A percentile compares a stretch with the other conserved stretches of the same genome.
These are phyloP conservation scores for Colletotrichum orbiculare DNA, from an alignment of 2,329 filamentous ascomycete species.

Conservation along the genomic window DNA sequence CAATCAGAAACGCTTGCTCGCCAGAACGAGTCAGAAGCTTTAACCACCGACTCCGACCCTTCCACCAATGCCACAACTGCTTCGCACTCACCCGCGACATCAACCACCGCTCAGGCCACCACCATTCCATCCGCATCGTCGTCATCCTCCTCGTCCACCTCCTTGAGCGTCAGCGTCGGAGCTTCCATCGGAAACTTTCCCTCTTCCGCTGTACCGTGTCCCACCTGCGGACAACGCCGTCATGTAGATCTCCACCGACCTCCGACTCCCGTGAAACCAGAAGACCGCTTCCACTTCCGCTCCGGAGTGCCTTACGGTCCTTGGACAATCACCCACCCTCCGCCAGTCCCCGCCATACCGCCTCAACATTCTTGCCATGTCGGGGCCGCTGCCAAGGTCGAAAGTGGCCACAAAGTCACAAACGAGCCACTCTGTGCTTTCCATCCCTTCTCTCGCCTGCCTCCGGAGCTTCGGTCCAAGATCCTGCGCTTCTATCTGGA, in stretches of 20 bases:
- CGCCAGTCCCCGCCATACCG: not conserved
- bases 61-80: slow-evolving; percentile 21
- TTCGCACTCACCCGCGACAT: slow-evolving; percentile 26
- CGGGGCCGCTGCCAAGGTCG: not conserved
- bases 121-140: slow-evolving; percentile 12
- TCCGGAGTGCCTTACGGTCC: slow-evolving; percentile 32
- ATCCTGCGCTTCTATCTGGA: slow-evolving; percentile 60
- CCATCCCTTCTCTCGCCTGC: slow-evolving; percentile 54
- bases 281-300: slow-evolving; percentile 34
- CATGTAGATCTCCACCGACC: slow-evolving; percentile 33
- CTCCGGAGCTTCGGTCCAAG: slow-evolving; percentile 59
- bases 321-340: slow-evolving; percentile 31
- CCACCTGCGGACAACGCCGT: slow-evolving; percentile 33
- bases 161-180: slow-evolving; percentile 29
- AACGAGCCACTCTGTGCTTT: slow-evolving; percentile 18
- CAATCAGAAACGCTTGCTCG: slow-evolving; percentile 23
- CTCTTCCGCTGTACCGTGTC: slow-evolving; percentile 25
- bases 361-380: not conserved
- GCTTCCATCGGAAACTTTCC: slow-evolving; percentile 32
- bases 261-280: slow-evolving; percentile 32
- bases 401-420: not conserved
- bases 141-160: slow-evolving; percentile 30
- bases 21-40: slow-evolving; percentile 19
- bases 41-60: slow-evolving; percentile 20
- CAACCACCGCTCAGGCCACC: slow-evolving; percentile 31